A percentile compares a stretch with the other conserved stretches of the same genome.
These are phyloP conservation scores for Earliella scabrosa DNA, from an alignment of 1,284 basidiomycete species.

Conservation along the genomic window DNA sequence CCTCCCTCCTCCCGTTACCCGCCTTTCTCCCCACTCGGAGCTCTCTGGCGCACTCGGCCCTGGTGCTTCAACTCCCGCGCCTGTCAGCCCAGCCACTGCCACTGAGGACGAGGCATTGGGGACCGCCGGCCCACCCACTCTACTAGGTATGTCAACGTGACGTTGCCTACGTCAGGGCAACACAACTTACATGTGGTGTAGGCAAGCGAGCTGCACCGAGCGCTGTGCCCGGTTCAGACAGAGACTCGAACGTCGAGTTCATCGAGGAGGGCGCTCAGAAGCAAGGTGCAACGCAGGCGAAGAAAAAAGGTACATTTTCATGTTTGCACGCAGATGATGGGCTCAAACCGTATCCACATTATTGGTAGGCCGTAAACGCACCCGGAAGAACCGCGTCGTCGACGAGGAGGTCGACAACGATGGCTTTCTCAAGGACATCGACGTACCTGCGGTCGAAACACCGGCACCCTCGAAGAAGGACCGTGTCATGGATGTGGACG, in stretches of 20 bases:
- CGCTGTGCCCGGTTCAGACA: too few relatives aligned
- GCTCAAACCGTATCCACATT: background rate
- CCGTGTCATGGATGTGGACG: background rate
- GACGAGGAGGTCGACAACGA: background rate
- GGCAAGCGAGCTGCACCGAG: too few relatives aligned
- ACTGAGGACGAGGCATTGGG: background rate
- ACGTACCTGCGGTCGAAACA: background rate
- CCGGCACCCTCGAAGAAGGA: background rate
- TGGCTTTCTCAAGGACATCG: background rate
- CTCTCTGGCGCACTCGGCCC: background rate
- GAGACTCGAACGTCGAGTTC: too few relatives aligned
- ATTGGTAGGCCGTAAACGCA: background rate
- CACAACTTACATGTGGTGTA: too few relatives aligned
- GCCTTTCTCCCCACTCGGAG: too few relatives aligned
- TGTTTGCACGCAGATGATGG: too few relatives aligned
- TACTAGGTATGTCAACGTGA: too few relatives aligned
- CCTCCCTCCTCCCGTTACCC: too few relatives aligned
- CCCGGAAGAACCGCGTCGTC: background rate
- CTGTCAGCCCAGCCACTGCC: background rate
- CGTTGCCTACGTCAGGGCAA: too few relatives aligned
- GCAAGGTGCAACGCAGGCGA: too few relatives aligned
- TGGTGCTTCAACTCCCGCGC: background rate
- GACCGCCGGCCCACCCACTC: background rate
- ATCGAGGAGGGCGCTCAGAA: too few relatives aligned
- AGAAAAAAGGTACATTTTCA: too few relatives aligned